phyloP scores from a whole-genome alignment of 2,329 filamentous ascomycete species.

The Leptosphaerulina australis region DNA sequence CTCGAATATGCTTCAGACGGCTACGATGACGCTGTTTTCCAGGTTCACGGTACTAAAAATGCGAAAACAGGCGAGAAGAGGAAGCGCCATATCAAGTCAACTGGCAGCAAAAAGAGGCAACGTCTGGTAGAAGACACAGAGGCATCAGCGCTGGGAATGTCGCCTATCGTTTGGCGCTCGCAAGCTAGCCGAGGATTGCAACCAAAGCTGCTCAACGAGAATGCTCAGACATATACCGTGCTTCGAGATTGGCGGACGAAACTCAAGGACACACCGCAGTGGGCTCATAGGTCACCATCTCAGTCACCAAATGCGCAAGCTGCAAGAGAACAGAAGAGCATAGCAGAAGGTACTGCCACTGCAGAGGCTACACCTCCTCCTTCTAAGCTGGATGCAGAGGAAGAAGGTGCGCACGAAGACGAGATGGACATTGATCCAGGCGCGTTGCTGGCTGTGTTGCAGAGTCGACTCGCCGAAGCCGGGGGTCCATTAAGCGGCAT shows the following conservation, averaged over 20 bases:
- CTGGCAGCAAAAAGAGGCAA: constrained; percentile 37
- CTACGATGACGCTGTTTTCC: constrained; percentile 52
- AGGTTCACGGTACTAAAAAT: constrained; percentile 26
- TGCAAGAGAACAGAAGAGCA: constrained; percentile 13
- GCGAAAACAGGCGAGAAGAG: constrained; percentile 38
- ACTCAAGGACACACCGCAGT: constrained; percentile 40
- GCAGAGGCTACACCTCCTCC: constrained; percentile 24
- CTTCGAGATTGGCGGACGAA: constrained; percentile 54
- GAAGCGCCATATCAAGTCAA: constrained; percentile 31
- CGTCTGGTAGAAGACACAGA: constrained; percentile 9
- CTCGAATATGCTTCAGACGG: constrained; percentile 56
- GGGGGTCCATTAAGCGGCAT: constrained; percentile 48
- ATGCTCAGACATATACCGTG: constrained; percentile 47
- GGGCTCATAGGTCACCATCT: constrained; percentile 29
- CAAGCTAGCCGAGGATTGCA: constrained; percentile 32
- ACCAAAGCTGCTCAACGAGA: constrained; percentile 35
- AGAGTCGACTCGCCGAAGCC: constrained; percentile 41
- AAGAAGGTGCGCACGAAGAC: constrained; percentile 23
- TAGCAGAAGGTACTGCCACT: constrained; percentile 10
- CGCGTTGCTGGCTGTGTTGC: constrained; percentile 47
- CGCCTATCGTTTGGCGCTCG: constrained; percentile 46
- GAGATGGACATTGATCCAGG: constrained; percentile 45
- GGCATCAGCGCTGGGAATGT: constrained; percentile 23
- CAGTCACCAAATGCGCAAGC: constrained; percentile 19
- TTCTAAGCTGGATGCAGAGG: constrained; percentile 21